A percentile compares a stretch with the other conserved stretches of the same genome.
phyloP scores from a whole-genome alignment of 495 filamentous ascomycete species.

The Penicillium steckii region DNA sequence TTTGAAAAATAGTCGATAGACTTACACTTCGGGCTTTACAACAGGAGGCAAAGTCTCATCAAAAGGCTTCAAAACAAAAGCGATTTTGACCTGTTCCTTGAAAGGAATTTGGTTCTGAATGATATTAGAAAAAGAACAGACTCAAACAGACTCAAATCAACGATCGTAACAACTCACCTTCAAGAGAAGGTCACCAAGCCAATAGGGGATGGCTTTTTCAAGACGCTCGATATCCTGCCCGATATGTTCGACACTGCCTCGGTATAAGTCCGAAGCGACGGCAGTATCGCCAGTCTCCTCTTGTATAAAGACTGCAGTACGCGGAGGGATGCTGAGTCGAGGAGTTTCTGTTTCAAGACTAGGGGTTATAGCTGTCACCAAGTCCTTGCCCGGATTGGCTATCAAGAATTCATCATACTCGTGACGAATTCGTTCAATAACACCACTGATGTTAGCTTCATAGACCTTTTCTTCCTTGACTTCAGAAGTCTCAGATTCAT shows the following conservation, averaged over 20 bases:
- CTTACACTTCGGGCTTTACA: constrained; percentile 58
- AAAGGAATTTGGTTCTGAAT: constrained; percentile 71
- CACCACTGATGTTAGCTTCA: constrained; percentile 79
- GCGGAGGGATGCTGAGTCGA: constrained; percentile 71
- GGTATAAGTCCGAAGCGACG: constrained; percentile 87
- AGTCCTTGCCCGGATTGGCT: constrained; percentile 48
- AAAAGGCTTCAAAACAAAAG: constrained; percentile 85
- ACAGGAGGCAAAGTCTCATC: constrained; percentile 72
- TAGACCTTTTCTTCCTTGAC: constrained; percentile 72
- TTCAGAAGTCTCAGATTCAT: constrained; percentile 68
- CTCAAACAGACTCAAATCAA: background rate
- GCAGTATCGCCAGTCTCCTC: constrained; percentile 86
- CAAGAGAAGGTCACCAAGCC: constrained; percentile 89
- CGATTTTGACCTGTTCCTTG: constrained; percentile 93
- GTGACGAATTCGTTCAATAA: constrained; percentile 72
- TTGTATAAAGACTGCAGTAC: constrained; percentile 88
- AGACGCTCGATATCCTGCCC: constrained; percentile 78
- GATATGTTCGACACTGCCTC: constrained; percentile 77
- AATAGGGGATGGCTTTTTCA: constrained; percentile 81
- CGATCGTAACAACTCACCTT: constrained; percentile 46
- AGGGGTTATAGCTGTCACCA: constrained; percentile 70
- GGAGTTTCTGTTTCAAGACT: constrained; percentile 84
- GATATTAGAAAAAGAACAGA: background rate
- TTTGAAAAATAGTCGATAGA: background rate
- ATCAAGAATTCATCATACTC: constrained; percentile 73